phyloP scores from a whole-genome alignment of 768 basidiomycete genomes.

The Rhodotorula diobovata region DNA sequence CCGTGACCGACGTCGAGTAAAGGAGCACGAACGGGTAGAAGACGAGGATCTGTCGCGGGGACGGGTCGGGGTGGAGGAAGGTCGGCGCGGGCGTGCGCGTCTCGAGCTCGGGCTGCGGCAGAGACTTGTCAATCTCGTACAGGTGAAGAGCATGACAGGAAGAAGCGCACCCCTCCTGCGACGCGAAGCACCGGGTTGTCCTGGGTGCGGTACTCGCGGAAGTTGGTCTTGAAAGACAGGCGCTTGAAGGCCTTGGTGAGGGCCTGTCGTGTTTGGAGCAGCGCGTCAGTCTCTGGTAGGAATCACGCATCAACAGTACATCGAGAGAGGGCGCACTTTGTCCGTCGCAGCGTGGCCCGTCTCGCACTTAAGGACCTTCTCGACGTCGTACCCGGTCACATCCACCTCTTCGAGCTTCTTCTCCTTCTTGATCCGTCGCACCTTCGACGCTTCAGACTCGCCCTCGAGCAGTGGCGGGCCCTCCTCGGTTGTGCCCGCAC shows the following conservation, averaged over 20 bases:
- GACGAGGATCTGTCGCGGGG: conserved; percentile 25
- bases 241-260: conserved; percentile 37
- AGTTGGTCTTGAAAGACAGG: conserved; percentile 20
- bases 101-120: conserved; percentile 27
- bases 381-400: conserved; percentile 30
- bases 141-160: no score
- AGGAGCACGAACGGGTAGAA: conserved; percentile 35
- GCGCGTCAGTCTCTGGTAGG: not conserved
- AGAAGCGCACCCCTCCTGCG: conserved; percentile 27
- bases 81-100: conserved; percentile 18
- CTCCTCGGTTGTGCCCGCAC: not conserved
- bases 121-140: not conserved
- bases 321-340: conserved; percentile 9
- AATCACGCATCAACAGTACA: no score
- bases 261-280: not conserved
- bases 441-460: conserved; percentile 1
- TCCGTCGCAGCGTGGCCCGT: conserved; percentile 11
- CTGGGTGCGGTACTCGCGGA: conserved; percentile 18
- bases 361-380: conserved; percentile 33
- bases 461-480: not conserved
- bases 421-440: conserved; percentile 6
- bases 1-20: conserved; percentile 3
- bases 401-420: conserved; percentile 34
- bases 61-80: conserved; percentile 12
- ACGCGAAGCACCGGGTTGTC: conserved; percentile 34